phyloP scores from a whole-genome alignment of 2,329 filamentous ascomycete genomes.

The Neofusicoccum ribis region DNA sequence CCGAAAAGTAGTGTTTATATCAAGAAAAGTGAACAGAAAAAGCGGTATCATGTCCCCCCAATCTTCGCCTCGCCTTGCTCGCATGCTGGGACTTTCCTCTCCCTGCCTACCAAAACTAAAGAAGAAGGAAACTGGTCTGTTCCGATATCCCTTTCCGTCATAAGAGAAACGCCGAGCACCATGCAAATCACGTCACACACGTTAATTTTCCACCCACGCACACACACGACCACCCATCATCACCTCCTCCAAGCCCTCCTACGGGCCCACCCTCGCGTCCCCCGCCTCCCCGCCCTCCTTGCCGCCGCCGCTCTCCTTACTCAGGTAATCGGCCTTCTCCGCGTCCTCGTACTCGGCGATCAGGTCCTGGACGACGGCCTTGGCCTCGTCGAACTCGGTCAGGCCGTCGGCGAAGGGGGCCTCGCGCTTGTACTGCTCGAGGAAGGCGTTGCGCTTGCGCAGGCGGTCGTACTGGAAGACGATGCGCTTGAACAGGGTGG shows the following conservation, averaged over 20 bases:
- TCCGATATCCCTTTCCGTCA: not conserved
- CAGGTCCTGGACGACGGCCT: slow-evolving; percentile 85
- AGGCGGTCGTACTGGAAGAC: slow-evolving; percentile 89
- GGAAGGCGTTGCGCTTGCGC: slow-evolving; percentile 93
- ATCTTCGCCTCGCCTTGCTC: not conserved
- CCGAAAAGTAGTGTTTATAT: not conserved
- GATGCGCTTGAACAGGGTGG: slow-evolving; percentile 94
- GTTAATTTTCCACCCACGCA: not conserved
- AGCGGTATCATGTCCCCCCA: not conserved
- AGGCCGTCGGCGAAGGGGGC: slow-evolving; percentile 89
- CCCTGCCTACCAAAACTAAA: not conserved
- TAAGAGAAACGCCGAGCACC: slow-evolving; percentile 6
- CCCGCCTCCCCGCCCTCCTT: not conserved
- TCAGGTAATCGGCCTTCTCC: slow-evolving; percentile 86
- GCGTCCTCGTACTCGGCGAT: slow-evolving; percentile 96
- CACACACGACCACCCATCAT: not conserved
- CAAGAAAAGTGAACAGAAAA: not conserved
- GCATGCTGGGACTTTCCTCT: not conserved
- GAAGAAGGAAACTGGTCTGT: not conserved
- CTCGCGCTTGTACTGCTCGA: slow-evolving; percentile 95
- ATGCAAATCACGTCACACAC: not conserved
- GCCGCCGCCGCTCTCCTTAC: slow-evolving; percentile 55
- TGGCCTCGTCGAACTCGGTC: slow-evolving; percentile 91
- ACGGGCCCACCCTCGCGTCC: not conserved
- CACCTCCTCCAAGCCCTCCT: too few species aligned